These are phyloP conservation scores for Mycena kentingensis DNA, from an alignment of 768 basidiomycete species.

Conservation along the genomic window DNA sequence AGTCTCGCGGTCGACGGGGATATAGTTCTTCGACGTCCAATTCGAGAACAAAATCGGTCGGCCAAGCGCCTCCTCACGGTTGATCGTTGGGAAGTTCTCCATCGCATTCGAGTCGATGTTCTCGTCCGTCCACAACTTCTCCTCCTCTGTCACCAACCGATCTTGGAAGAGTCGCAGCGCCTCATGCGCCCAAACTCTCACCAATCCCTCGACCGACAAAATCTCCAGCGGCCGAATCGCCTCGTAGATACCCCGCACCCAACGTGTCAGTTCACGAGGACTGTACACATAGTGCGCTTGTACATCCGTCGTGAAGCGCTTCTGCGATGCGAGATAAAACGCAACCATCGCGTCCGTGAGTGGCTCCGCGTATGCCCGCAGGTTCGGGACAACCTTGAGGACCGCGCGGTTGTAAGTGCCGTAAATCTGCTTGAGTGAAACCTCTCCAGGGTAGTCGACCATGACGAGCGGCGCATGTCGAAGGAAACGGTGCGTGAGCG, in stretches of 20 bases:
- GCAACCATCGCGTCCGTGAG: constrained; percentile 97
- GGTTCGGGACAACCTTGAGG: constrained; percentile 92
- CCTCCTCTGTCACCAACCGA: constrained; percentile 89
- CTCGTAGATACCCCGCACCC: constrained; percentile 97
- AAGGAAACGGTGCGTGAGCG: constrained; percentile 94
- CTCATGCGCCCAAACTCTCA: constrained; percentile 98
- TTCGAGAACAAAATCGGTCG: constrained; percentile 97
- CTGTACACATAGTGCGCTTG: constrained; percentile 99
- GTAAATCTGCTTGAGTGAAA: constrained; percentile 97
- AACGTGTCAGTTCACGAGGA: constrained; percentile 97
- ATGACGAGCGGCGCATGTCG: constrained; percentile 96
- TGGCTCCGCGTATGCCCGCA: constrained; percentile 90
- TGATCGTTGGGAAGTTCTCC: constrained; percentile 92
- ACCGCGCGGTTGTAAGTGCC: constrained; percentile 96
- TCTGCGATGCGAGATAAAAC: constrained; percentile 93
- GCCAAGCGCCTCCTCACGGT: constrained; percentile 78
- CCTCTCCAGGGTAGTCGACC: constrained; percentile 98
- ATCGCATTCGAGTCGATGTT: constrained; percentile 81
- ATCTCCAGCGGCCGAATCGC: constrained; percentile 92
- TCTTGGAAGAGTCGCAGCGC: constrained; percentile 97
- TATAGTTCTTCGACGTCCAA: constrained; percentile 97
- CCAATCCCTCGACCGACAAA: constrained; percentile 92
- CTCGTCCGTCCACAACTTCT: constrained; percentile 94
- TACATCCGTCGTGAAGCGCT: constrained; percentile 91
- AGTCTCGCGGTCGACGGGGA: constrained; percentile 90